Conservation (phyloP, 2,329 filamentous ascomycete genomes). For the Penicillium sp. region DNA sequence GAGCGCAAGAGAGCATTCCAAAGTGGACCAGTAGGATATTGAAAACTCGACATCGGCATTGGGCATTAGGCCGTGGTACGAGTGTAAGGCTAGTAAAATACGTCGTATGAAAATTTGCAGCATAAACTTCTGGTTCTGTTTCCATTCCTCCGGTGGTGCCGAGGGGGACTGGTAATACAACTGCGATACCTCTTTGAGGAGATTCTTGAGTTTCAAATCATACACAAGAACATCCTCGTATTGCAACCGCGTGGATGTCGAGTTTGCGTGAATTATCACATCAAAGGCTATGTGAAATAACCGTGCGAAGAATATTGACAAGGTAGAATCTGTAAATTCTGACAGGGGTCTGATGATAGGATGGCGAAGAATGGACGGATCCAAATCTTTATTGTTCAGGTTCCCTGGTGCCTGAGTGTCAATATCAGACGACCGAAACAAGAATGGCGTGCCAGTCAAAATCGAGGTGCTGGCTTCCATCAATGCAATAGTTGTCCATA, state of each 20-base stretch:
- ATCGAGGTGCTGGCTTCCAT: conserved; percentile 54
- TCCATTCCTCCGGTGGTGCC: conserved; percentile 12
- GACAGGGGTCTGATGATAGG: conserved; percentile 17
- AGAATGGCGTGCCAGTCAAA: conserved; percentile 53
- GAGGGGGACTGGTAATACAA: conserved; percentile 7
- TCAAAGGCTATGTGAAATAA: conserved; percentile 14
- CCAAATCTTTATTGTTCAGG: conserved; percentile 48
- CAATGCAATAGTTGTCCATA: conserved; percentile 57
- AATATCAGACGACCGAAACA: conserved; percentile 40
- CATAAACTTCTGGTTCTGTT: conserved; percentile 15
- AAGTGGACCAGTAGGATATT: conserved; percentile 29
- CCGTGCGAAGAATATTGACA: conserved; percentile 7
- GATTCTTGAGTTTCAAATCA: conserved; percentile 13
- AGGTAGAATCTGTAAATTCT: conserved; percentile 31
- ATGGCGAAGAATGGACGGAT: conserved; percentile 20
- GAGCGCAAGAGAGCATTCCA: conserved; percentile 28
- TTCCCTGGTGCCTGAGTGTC: conserved; percentile 50
- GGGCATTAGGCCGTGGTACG: conserved; percentile 20
- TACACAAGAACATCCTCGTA: conserved; percentile 16
- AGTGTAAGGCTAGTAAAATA: conserved; percentile 25
- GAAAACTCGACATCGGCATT: conserved; percentile 21
- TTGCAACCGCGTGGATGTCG: conserved; percentile 10
- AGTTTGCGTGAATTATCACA: conserved; percentile 17
- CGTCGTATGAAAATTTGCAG: conserved; percentile 28
- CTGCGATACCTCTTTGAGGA: conserved; percentile 13